phyloP scores from a whole-genome alignment of 1,284 basidiomycete species.

The Cutaneotrichosporon curvatum region DNA sequence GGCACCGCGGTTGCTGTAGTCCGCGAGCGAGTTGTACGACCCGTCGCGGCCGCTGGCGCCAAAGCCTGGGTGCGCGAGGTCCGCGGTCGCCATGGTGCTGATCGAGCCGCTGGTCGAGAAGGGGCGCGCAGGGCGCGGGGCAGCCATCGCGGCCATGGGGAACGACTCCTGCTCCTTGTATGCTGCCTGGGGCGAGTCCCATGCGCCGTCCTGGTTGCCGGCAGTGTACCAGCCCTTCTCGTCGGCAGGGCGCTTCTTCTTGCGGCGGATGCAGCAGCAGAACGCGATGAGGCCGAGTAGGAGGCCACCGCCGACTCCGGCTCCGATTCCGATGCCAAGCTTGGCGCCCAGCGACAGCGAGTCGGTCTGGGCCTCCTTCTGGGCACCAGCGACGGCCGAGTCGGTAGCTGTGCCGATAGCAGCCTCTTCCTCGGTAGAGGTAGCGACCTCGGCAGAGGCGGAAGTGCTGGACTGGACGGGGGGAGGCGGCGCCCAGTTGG shows the following conservation, averaged over 20 bases:
- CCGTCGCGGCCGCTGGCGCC: neutral
- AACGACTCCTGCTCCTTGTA: slow-evolving; percentile 26
- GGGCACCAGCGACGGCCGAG: slow-evolving; percentile 19
- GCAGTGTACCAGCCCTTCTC: slow-evolving; percentile 29
- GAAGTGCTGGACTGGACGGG: slow-evolving; percentile 7
- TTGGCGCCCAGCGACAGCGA: slow-evolving; percentile 21
- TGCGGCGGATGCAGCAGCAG: slow-evolving; percentile 24
- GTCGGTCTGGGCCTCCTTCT: slow-evolving; percentile 6
- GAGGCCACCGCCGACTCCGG: slow-evolving; percentile 29
- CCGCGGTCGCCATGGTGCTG: slow-evolving; percentile 39
- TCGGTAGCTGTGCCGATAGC: slow-evolving; percentile 27
- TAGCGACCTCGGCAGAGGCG: slow-evolving; percentile 1
- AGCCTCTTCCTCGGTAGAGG: slow-evolving; percentile 15
- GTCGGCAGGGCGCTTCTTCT: slow-evolving; percentile 21
- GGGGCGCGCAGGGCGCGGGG: slow-evolving; percentile 17
- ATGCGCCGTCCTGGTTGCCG: slow-evolving; percentile 13
- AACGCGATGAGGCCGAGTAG: slow-evolving; percentile 31
- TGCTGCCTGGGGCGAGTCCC: slow-evolving; percentile 20
- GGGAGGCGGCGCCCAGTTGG: slow-evolving; percentile 6
- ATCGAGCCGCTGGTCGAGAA: slow-evolving; percentile 25
- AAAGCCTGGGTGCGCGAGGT: slow-evolving; percentile 21
- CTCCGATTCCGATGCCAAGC: slow-evolving; percentile 39
- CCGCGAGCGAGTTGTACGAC: slow-evolving; percentile 17
- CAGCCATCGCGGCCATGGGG: slow-evolving; percentile 15
- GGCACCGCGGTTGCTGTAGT: slow-evolving; percentile 15